Conservation (phyloP, 1,139 yeast genomes). For the Sugiyamaella grinbergsii region DNA sequence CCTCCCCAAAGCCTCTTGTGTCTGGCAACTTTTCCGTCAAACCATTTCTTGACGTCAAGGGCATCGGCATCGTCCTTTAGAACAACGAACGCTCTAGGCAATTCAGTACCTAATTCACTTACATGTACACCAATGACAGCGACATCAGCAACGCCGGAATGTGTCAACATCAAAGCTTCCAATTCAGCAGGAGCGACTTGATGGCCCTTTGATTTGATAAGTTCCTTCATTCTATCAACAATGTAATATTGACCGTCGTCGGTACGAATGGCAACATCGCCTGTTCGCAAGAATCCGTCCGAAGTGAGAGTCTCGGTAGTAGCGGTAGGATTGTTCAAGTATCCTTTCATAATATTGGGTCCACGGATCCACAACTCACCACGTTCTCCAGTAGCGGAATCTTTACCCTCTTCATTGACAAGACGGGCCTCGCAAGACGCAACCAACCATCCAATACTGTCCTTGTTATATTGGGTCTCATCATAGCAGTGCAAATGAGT, state of each 20-base stretch:
- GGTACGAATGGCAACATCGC: slow-evolving; percentile 67
- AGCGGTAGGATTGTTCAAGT: slow-evolving; percentile 58
- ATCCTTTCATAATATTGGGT: slow-evolving; percentile 64
- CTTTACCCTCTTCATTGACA: slow-evolving; percentile 50
- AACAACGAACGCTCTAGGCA: slow-evolving; percentile 44
- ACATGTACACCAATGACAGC: slow-evolving; percentile 44
- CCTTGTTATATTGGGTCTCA: slow-evolving; percentile 28
- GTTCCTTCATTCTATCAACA: slow-evolving; percentile 76
- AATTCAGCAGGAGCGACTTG: slow-evolving; percentile 81
- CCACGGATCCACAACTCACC: slow-evolving; percentile 73
- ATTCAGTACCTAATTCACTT: slow-evolving; percentile 42
- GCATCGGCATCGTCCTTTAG: slow-evolving; percentile 33
- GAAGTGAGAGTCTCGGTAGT: slow-evolving; percentile 54
- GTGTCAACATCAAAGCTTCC: slow-evolving; percentile 61
- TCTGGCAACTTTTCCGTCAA: slow-evolving; percentile 42
- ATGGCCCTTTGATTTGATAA: slow-evolving; percentile 81
- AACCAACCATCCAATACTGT: slow-evolving; percentile 52
- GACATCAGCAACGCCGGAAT: slow-evolving; percentile 41
- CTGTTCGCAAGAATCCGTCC: slow-evolving; percentile 79
- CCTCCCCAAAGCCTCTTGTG: slow-evolving; percentile 48
- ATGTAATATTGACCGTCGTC: slow-evolving; percentile 58
- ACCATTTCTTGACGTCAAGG: slow-evolving; percentile 38
- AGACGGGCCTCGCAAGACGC: slow-evolving; percentile 51
- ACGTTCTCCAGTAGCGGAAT: slow-evolving; percentile 48
- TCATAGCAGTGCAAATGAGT: slow-evolving; percentile 32